Evolutionary conservation across 139 green algal genomes (phyloP), one percentile per base, ranked within the genome.

Genomic region (Ettlia oleoabundans): DNA sequence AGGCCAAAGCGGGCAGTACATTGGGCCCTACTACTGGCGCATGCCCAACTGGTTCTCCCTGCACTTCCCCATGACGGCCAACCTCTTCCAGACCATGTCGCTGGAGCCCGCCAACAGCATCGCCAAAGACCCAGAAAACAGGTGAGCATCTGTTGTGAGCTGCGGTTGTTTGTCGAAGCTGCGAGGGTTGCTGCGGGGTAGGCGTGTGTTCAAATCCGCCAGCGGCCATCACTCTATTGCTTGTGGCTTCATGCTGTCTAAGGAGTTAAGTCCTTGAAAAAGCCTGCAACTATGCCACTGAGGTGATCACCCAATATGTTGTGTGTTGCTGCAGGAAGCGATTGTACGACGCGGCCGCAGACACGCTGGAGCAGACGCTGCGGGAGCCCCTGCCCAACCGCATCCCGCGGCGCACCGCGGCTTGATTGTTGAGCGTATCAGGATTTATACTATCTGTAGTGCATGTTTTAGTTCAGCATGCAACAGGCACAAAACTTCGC

Each of bases 91-190:
- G 33, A 37, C 19, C 22, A 51, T 68, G 51, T 5, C 10, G 3
- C 72, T 52, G 72, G 19, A 79, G 32, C 72, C 72, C 0, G 24
- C 72, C 72, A 67, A 66, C 72, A 37, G 24, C 72, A 13, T 52
- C 33, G 72, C 72, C 4, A 18, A 35, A 3, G 52, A 79, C 52
- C 51, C 72, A 6, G 22, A 35, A 3, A 26, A 24, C 72, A 67
- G 72, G 72, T 67, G 52, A 4, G 72, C 22, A 66, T 15, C 13
- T 15, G 15, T 0, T 0, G 42, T 43, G 4, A 19, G 30, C 32
- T 10, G 32, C 32, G 2, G 13, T 19, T 7, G 32, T 7, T 4
- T n/a, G 32, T n/a, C 8, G 32, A 28, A 41, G 28, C 7, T 6
- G 18, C 4, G 28, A 35, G 28, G 15, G 62, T 5, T 68, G 2